Evolutionary conservation across 352 stramenopile species (phyloP).

Genomic region (Pythium biforme): DNA sequence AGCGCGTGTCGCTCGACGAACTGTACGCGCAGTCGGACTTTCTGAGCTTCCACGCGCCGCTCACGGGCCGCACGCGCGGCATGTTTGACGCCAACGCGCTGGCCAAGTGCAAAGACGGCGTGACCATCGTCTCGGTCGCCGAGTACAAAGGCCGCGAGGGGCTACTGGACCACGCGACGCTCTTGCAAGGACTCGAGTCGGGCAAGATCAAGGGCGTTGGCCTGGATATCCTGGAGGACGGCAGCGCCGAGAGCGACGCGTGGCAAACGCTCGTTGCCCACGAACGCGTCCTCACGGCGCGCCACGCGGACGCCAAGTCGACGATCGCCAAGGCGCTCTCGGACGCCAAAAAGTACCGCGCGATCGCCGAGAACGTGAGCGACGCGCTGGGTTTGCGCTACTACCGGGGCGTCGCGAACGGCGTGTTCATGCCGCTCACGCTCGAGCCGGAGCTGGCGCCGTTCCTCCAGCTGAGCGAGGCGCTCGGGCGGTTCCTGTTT

Average conservation of each 20-base stretch:
- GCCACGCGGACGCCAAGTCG: constrained; percentile 88
- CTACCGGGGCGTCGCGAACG: constrained; percentile 80
- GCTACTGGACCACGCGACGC: constrained; percentile 79
- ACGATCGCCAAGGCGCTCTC: constrained; percentile 62
- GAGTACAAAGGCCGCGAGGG: constrained; percentile 71
- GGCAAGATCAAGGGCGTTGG: constrained; percentile 84
- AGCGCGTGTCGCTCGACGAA: constrained; percentile 54
- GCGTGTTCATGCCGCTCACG: constrained; percentile 79
- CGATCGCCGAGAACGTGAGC: constrained; percentile 77
- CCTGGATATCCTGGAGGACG: constrained; percentile 67
- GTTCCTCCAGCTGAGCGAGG: constrained; percentile 67
- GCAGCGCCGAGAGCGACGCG: constrained; percentile 16
- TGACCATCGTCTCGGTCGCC: constrained; percentile 85
- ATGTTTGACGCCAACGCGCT: constrained; percentile 87
- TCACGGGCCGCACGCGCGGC: constrained; percentile 89
- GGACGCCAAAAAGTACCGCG: constrained; percentile 59
- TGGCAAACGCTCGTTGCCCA: constrained; percentile 82
- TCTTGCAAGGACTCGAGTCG: constrained; percentile 63
- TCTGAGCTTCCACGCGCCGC: constrained; percentile 93
- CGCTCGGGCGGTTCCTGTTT: constrained; percentile 72
- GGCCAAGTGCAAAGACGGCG: constrained; percentile 87
- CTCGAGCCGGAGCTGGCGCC: constrained; percentile 80
- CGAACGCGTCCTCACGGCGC: constrained; percentile 83
- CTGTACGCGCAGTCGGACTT: constrained; percentile 87
- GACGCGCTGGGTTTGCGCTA: constrained; percentile 66